Evolutionary conservation across 306 rosid species (phyloP), one percentile per base, ranked within the genome.

Genomic region (Malus sylvestris): DNA sequence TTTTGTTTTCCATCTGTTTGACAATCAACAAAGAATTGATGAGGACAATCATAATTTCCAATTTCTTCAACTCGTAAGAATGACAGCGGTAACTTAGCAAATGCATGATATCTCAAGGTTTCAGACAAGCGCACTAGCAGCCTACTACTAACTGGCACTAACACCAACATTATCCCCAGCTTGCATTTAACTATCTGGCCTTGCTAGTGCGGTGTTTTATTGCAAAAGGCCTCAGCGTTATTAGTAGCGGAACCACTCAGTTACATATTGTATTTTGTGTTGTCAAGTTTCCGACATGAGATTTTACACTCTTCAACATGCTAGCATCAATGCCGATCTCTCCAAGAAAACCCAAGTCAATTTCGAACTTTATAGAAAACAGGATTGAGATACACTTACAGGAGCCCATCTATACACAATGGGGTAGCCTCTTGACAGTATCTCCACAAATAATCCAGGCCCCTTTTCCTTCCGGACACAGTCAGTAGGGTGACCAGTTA

Each of bases 391-490:
- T 82, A 61, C 68, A 87, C 96, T 90, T 79, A 94, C 98, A 75
- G 88, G 83, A 62, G 95, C 93, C 97, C 98, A 91, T 94, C 98
- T 84, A 79, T 71, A 94, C 57, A 89, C 83, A 59, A 94, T 79
- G 12, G 96, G 81, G 82, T 79, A 90, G 70, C 91, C 89, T 65
- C 73, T 81, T 12, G 85, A 71, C 78, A 94, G 85, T 2, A 90
- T 82, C 49, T 86, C 85, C 35, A 83, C 85, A 83, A 91, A 94
- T 73, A 94, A 87, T 19, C 89, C 85, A 4, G 74, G 78, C 46
- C 91, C 82, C 77, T 78, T 83, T 20, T 79, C 45, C 45, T 42
- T 42, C 2, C 1, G 86, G 15, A 35, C 70, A 13, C 42, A 32
- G 25, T 75, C 84, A 33, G 70, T 64, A 1, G 78, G 64, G n/a